Conservation (phyloP, 2,329 filamentous ascomycete species). For the Colletotrichum tofieldiae region DNA sequence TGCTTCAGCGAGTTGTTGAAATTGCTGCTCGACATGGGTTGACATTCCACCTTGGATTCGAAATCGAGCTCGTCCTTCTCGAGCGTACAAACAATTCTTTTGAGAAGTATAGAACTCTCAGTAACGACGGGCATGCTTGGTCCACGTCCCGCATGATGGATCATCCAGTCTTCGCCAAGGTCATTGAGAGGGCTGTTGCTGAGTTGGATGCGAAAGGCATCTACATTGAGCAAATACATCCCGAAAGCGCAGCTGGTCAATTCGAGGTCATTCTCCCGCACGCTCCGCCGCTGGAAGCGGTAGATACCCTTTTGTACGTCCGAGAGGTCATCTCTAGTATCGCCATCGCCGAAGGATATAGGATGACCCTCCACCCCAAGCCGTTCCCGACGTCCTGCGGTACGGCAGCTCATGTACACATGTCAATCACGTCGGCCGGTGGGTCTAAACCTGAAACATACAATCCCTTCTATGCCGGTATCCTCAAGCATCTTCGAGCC, state of each 20-base stretch:
- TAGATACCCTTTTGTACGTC: slow-evolving; percentile 80
- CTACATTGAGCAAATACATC: slow-evolving; percentile 79
- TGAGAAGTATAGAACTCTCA: slow-evolving; percentile 59
- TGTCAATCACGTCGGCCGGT: slow-evolving; percentile 71
- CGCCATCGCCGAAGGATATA: slow-evolving; percentile 73
- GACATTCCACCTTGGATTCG: slow-evolving; percentile 80
- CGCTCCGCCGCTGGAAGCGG: slow-evolving; percentile 74
- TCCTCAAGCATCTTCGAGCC: slow-evolving; percentile 76
- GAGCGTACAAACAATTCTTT: slow-evolving; percentile 56
- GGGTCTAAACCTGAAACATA: slow-evolving; percentile 63
- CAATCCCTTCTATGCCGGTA: slow-evolving; percentile 79
- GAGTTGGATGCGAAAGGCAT: slow-evolving; percentile 75
- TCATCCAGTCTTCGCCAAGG: slow-evolving; percentile 67
- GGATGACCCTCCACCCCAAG: slow-evolving; percentile 82
- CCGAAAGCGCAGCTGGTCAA: slow-evolving; percentile 81
- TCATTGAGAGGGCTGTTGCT: slow-evolving; percentile 77
- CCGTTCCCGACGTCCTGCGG: slow-evolving; percentile 72
- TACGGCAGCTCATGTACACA: slow-evolving; percentile 79
- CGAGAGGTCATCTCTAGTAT: slow-evolving; percentile 78
- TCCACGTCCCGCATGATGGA: slow-evolving; percentile 76
- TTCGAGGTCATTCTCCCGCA: slow-evolving; percentile 83
- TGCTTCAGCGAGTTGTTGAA: slow-evolving; percentile 70
- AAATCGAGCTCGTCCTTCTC: slow-evolving; percentile 85
- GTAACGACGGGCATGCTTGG: slow-evolving; percentile 80
- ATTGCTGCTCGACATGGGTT: slow-evolving; percentile 68